A percentile compares a stretch with the other conserved stretches of the same genome.
Conservation (phyloP, 495 filamentous ascomycete genomes). For the Aspergillus nanangensis region DNA sequence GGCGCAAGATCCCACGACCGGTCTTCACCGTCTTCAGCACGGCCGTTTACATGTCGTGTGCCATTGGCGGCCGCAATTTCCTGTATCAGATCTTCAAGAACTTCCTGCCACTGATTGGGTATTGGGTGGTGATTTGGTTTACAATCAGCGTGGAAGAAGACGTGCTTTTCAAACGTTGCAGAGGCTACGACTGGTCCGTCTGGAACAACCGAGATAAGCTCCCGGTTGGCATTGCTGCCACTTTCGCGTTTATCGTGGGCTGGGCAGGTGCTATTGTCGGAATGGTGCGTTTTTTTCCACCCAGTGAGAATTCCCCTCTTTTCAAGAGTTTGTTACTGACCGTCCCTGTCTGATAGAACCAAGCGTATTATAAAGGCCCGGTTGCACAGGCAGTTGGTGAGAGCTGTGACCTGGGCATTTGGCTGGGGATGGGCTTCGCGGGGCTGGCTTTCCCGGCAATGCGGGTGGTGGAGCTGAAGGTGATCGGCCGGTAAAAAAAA, state of each 20-base stretch:
- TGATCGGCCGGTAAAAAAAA: conserved; percentile 26
- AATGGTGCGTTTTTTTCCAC: conserved; percentile 31
- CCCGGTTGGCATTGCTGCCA: conserved; percentile 44
- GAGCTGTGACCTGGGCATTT: conserved; percentile 39
- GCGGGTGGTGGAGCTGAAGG: conserved; percentile 33
- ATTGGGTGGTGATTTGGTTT: conserved; percentile 47
- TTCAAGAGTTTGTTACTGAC: conserved; percentile 2
- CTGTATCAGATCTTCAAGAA: conserved; percentile 45
- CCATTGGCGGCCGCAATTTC: conserved; percentile 45
- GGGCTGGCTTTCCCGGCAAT: conserved; percentile 40
- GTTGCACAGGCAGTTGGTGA: conserved; percentile 32
- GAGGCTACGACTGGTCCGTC: conserved; percentile 40
- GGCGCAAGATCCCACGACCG: conserved; percentile 63
- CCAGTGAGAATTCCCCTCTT: background rate
- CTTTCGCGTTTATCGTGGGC: conserved; percentile 39
- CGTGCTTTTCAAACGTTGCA: conserved; percentile 31
- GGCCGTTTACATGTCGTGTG: conserved; percentile 39
- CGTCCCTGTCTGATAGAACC: conserved; percentile 23
- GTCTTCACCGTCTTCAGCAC: conserved; percentile 51
- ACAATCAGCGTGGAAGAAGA: conserved; percentile 41
- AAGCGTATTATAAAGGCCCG: conserved; percentile 45
- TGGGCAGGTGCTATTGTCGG: conserved; percentile 48
- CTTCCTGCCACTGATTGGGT: conserved; percentile 47
- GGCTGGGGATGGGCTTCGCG: conserved; percentile 39
- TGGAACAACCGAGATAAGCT: conserved; percentile 40